phyloP scores from a whole-genome alignment of 2,329 filamentous ascomycete species.

The Phialocephala sp. region DNA sequence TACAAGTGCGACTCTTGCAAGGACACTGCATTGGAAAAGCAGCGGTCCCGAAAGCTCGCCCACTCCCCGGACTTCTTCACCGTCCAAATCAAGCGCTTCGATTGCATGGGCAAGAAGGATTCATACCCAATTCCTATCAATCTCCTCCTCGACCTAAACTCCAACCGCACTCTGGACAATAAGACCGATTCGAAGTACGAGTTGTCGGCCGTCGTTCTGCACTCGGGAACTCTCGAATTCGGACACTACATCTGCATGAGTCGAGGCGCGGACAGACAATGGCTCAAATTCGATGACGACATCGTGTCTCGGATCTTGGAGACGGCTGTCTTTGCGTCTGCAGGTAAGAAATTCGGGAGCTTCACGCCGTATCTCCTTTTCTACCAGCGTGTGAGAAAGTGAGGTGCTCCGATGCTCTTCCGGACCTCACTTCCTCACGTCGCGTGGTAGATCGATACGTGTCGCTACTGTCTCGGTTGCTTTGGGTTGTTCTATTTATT shows the following conservation, averaged over 20 bases:
- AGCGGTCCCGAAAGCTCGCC: conserved; percentile 30
- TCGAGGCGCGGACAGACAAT: conserved; percentile 31
- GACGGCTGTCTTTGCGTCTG: neutral
- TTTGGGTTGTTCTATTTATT: neutral
- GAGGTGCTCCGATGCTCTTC: conserved; percentile 1
- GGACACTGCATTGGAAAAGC: conserved; percentile 23
- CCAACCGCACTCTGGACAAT: conserved; percentile 23
- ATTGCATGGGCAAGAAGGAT: conserved; percentile 35
- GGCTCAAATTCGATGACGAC: conserved; percentile 36
- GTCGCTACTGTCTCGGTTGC: neutral
- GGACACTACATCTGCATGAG: conserved; percentile 39
- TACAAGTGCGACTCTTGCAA: conserved; percentile 40
- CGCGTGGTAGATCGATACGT: neutral
- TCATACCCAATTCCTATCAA: conserved; percentile 28
- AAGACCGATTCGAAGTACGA: conserved; percentile 36
- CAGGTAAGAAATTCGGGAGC: neutral
- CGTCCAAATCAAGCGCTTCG: conserved; percentile 40
- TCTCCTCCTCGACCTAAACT: conserved; percentile 35
- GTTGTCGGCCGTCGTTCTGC: conserved; percentile 41
- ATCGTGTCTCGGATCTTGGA: conserved; percentile 20
- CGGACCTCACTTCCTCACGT: neutral
- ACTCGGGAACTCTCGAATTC: conserved; percentile 30
- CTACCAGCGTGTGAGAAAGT: conserved; percentile 20
- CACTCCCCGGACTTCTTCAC: conserved; percentile 37
- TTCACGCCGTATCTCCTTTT: conserved; percentile 32